Evolutionary conservation across 805 yeast species (phyloP).

Genomic region (Phaffomyces antillensis): DNA sequence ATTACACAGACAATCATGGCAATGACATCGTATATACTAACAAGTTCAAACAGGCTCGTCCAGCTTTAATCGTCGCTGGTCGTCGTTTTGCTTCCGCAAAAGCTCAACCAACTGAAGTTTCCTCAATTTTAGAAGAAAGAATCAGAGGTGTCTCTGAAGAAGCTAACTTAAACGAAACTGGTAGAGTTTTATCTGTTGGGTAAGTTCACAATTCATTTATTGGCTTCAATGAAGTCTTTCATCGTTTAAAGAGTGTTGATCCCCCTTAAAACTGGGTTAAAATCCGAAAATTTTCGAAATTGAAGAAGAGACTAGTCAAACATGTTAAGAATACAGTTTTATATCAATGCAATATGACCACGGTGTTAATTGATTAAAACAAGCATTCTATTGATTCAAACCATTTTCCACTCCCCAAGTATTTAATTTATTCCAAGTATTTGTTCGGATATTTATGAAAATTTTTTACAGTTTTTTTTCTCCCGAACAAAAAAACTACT

Average conservation of each 20-base stretch:
- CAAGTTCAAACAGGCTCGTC: constrained; percentile 54
- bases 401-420: too few relatives aligned
- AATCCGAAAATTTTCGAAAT: too few relatives aligned
- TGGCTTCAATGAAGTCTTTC: too few relatives aligned
- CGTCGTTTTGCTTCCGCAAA: constrained; percentile 86
- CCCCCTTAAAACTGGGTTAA: background rate
- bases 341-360: too few relatives aligned
- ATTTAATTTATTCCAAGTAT: too few relatives aligned
- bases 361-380: too few relatives aligned
- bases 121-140: constrained; percentile 97
- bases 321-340: too few relatives aligned
- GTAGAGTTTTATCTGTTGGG: constrained; percentile 98
- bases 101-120: constrained; percentile 99
- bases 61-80: constrained; percentile 54
- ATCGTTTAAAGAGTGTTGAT: background rate
- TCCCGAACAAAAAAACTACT: background rate
- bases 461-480: too few relatives aligned
- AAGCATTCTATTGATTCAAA: too few relatives aligned
- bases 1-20: background rate
- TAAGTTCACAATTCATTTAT: constrained; percentile 34
- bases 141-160: constrained; percentile 98
- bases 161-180: constrained; percentile 97
- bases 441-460: background rate
- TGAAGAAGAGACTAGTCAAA: too few relatives aligned
- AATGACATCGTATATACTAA: constrained; percentile 13